Percentiles rank a stretch among this genome's conserved stretches.
Evolutionary conservation across 495 filamentous ascomycete species (phyloP).

Genomic region (Aspergillus sparsus): DNA sequence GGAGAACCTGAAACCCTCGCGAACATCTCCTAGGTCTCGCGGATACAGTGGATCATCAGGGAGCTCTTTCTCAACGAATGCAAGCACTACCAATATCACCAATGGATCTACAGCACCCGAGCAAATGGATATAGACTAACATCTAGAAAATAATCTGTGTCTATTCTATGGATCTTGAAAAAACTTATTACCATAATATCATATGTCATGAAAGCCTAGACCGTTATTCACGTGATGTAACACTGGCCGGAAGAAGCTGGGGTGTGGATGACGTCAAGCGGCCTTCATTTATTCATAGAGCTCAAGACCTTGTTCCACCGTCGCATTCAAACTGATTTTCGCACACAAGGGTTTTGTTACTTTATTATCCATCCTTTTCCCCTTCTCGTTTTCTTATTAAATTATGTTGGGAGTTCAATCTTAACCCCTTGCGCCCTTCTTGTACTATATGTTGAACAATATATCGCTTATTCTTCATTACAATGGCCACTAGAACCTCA

Average conservation of each 20-base stretch:
- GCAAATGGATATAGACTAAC: constrained; percentile 28
- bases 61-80: constrained; percentile 23
- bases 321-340: background rate
- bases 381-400: background rate
- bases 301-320: background rate
- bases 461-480: background rate
- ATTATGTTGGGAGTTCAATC: background rate
- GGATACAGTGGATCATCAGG: constrained; percentile 23
- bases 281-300: constrained; percentile 2
- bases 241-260: background rate
- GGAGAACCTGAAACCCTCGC: constrained; percentile 2
- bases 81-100: constrained; percentile 9
- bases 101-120: constrained; percentile 13
- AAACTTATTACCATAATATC: no score
- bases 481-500: constrained; percentile 44
- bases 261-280: background rate
- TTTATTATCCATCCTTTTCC: background rate
- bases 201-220: no score
- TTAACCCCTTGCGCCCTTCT: background rate
- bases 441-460: background rate
- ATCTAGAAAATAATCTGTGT: background rate
- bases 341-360: no score
- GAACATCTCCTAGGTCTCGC: constrained; percentile 7
- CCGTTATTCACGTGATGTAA: background rate
- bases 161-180: constrained; percentile 25